Evolutionary conservation across 306 rosid species (phyloP), one percentile per base, ranked within the genome.

Genomic region (Lathyrus aphaca): DNA sequence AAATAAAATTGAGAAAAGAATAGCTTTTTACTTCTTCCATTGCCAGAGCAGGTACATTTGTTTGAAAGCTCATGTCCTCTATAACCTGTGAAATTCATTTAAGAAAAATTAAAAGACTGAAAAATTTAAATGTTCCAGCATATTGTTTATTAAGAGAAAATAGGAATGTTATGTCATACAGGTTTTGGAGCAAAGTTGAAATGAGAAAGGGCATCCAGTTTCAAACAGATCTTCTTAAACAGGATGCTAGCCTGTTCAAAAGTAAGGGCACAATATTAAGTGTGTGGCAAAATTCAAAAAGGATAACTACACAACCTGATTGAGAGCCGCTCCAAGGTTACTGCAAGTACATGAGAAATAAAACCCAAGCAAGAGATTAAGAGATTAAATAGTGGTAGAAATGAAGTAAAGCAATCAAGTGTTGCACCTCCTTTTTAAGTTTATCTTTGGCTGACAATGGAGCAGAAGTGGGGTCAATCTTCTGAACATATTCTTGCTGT

Each of bases 141-240:
- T 19, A 58, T 43, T 35, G 53, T 64, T 11, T 27, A 64, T 63
- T 17, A 38, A 53, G 15, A 71, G 21, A 39, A 18, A 75, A 49
- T 5, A 32, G 7, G 76, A 30, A 25, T 19, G 45, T n/a, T 27
- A 71, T 73, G 77, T 54, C 88, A 29, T 87, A 94, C 99, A 45
- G 99, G 99, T 83, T 94, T 94, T 55, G 99, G 99, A 71, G 95
- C 82, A 49, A 84, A 91, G 89, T 84, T 84, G 75, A 88, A 94
- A 83, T 94, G 99, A 60, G 99, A 87, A 67, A 94, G 97, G 72
- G 97, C 89, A 66, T 95, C 99, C 88, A 91, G 77, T 85, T 87
- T 87, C 80, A 87, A 74, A 78, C 88, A 82, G 58, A 95, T 85
- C 79, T 81, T 87, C 85, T 79, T 83, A 82, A 91, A 91, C 83